Evolutionary conservation across 2,329 filamentous ascomycete genomes (phyloP).

Genomic region (Dactylellina parvicollis): DNA sequence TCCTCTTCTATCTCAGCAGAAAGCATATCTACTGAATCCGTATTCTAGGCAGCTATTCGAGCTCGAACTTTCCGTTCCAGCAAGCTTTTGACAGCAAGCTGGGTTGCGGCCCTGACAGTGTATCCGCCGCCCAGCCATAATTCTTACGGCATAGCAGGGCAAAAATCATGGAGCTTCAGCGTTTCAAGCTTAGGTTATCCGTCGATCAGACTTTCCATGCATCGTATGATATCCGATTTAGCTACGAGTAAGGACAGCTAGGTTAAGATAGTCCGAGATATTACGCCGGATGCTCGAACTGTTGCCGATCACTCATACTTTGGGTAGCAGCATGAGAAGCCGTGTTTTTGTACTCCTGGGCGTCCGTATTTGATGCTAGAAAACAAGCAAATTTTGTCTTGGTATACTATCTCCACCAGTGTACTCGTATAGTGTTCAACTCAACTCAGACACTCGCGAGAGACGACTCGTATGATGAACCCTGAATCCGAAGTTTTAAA

Average conservation of each 20-base stretch:
- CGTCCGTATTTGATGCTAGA: not conserved
- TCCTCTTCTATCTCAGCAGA: not conserved
- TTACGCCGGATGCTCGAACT: constrained; percentile 13
- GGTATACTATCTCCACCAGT: constrained; percentile 6
- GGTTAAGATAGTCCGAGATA: constrained; percentile 26
- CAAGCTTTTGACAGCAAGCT: not conserved
- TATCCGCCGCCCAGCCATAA: no score
- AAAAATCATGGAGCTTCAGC: not conserved
- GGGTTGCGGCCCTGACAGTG: no score
- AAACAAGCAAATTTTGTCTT: constrained; percentile 24
- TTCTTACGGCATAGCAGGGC: not conserved
- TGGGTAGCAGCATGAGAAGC: constrained; percentile 11
- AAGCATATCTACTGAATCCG: not conserved
- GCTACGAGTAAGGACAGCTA: constrained; percentile 16
- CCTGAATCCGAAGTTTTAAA: constrained; percentile 22
- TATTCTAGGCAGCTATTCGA: not conserved
- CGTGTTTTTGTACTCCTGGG: not conserved
- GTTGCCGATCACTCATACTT: constrained; percentile 19
- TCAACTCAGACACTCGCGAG: constrained; percentile 21
- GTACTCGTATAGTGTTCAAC: constrained; percentile 8
- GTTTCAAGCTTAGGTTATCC: constrained; percentile 11
- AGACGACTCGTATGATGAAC: constrained; percentile 21
- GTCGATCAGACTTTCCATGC: constrained; percentile 27
- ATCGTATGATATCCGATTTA: constrained; percentile 12
- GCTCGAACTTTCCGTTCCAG: not conserved